Evolutionary conservation across 148 eudicot species (phyloP).

Genomic region (Chenopodium suecicum): DNA sequence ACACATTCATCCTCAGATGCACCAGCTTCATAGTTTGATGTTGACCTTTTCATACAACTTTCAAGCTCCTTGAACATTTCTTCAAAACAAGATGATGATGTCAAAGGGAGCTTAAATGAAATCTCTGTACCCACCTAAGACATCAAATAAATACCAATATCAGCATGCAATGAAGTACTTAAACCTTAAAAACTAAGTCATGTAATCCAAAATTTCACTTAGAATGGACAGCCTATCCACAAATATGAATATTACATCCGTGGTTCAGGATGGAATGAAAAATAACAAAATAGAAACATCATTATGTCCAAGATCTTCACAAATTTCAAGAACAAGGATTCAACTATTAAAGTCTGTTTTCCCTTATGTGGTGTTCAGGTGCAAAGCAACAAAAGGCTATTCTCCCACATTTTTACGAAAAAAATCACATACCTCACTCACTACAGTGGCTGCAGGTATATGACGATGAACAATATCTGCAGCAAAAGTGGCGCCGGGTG

Average conservation of each 20-base stretch:
- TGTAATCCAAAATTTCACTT: neutral
- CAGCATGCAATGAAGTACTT: slow-evolving; percentile 7
- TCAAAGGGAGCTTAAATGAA: slow-evolving; percentile 88
- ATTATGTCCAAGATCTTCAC: neutral
- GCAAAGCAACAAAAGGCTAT: neutral
- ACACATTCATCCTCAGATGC: slow-evolving; percentile 33
- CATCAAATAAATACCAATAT: slow-evolving; percentile 23
- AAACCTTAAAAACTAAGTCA: neutral
- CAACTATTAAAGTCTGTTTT: neutral
- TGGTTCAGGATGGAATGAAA: neutral
- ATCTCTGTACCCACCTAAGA: slow-evolving; percentile 89
- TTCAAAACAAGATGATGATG: slow-evolving; percentile 85
- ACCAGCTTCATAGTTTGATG: slow-evolving; percentile 29
- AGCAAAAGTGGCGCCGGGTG: slow-evolving; percentile 77
- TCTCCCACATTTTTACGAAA: neutral
- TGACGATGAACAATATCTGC: slow-evolving; percentile 83
- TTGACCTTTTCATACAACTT: slow-evolving; percentile 65
- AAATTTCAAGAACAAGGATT: neutral
- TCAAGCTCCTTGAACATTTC: slow-evolving; percentile 91
- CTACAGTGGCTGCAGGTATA: slow-evolving; percentile 85
- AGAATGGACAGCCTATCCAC: neutral
- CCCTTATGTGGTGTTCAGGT: neutral
- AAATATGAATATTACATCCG: neutral
- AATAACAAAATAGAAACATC: slow-evolving; percentile 7
- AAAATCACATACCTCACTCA: slow-evolving; percentile 69